Evolutionary conservation across 2,329 filamentous ascomycete genomes (phyloP).

Genomic region (Helotiales sp.): DNA sequence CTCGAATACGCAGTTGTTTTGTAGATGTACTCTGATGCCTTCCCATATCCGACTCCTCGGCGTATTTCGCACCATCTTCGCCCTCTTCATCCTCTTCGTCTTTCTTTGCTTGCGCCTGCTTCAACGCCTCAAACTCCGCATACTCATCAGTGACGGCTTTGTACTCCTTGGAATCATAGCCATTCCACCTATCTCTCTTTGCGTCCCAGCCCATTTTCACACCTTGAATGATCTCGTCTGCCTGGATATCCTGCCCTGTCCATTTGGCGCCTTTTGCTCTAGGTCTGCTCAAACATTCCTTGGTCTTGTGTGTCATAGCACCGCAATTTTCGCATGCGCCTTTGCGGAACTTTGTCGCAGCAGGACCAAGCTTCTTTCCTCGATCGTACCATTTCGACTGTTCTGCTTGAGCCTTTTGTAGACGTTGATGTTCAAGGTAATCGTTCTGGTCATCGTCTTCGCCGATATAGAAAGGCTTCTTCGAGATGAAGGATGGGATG

Average conservation of each 20-base stretch:
- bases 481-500: slow-evolving; percentile 97
- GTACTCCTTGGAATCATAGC: slow-evolving; percentile 92
- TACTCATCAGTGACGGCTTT: slow-evolving; percentile 86
- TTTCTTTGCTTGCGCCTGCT: slow-evolving; percentile 52
- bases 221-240: slow-evolving; percentile 85
- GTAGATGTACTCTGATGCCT: slow-evolving; percentile 90
- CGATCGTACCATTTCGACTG: slow-evolving; percentile 92
- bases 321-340: slow-evolving; percentile 99
- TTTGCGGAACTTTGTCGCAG: slow-evolving; percentile 96
- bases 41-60: slow-evolving; percentile 96
- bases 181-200: slow-evolving; percentile 97
- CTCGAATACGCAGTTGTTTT: slow-evolving; percentile 85
- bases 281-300: slow-evolving; percentile 89
- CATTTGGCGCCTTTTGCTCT: slow-evolving; percentile 89
- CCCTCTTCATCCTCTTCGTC: slow-evolving; percentile 57
- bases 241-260: slow-evolving; percentile 91
- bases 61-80: slow-evolving; percentile 75
- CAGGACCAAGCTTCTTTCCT: slow-evolving; percentile 80
- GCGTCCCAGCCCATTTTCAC: slow-evolving; percentile 94
- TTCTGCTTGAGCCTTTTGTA: slow-evolving; percentile 68
- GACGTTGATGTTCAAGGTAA: slow-evolving; percentile 94
- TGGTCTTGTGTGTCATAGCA: slow-evolving; percentile 93
- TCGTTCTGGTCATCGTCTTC: slow-evolving; percentile 79
- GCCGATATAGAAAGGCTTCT: slow-evolving; percentile 93
- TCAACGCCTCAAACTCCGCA: slow-evolving; percentile 81